Percentiles rank a stretch among this genome's conserved stretches.
Evolutionary conservation across 306 rosid species (phyloP).

Genomic region (Hippophae tibetana): DNA sequence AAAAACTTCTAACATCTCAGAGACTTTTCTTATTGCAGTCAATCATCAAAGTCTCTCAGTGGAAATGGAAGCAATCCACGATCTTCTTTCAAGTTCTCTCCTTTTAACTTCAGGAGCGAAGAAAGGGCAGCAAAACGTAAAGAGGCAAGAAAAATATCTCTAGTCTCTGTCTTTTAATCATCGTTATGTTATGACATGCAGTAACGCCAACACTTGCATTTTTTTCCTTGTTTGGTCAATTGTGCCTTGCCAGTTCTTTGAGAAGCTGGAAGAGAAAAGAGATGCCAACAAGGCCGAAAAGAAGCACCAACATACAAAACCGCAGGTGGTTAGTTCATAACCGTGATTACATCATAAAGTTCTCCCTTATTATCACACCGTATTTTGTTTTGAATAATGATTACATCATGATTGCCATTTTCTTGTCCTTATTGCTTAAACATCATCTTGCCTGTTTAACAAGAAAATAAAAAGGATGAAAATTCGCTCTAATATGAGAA

Average conservation of each 20-base stretch:
- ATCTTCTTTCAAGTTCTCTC: slow-evolving; percentile 33
- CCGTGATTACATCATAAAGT: too few relatives aligned
- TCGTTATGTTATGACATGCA: neutral
- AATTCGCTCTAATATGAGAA: neutral
- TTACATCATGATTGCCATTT: too few relatives aligned
- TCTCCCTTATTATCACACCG: neutral
- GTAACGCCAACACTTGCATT: neutral
- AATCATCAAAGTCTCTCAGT: slow-evolving; percentile 26
- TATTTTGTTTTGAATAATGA: too few relatives aligned
- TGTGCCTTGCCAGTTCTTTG: slow-evolving; percentile 46
- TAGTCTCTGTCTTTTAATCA: slow-evolving; percentile 1
- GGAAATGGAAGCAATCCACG: slow-evolving; percentile 31
- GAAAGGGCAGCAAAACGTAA: slow-evolving; percentile 86
- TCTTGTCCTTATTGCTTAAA: neutral
- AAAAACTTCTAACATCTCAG: slow-evolving; percentile 6
- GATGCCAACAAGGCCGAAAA: slow-evolving; percentile 42
- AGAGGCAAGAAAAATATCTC: slow-evolving; percentile 49
- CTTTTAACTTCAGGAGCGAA: slow-evolving; percentile 74
- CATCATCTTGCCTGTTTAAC: neutral
- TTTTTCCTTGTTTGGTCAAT: neutral
- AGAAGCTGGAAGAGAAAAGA: slow-evolving; percentile 50
- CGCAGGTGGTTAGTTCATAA: slow-evolving; percentile 35
- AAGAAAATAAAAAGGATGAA: neutral
- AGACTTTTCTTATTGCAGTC: slow-evolving; percentile 35
- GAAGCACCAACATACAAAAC: slow-evolving; percentile 36